phyloP scores from a whole-genome alignment of 2,329 filamentous ascomycete species.

The Sporothrix euskadiensis region DNA sequence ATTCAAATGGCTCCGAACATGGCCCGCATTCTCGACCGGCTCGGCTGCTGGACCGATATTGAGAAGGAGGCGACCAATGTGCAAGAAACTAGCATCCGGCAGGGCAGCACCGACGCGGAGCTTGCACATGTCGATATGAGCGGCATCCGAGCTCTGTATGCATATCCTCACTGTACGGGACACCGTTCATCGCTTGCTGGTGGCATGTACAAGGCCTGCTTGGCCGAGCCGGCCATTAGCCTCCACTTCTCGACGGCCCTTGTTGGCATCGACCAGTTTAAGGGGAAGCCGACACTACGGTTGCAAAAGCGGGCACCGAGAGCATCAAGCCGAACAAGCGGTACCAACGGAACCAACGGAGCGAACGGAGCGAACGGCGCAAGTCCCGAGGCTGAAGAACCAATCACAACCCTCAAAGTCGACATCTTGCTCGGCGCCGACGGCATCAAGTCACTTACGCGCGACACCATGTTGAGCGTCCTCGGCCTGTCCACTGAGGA shows the following conservation, averaged over 20 bases:
- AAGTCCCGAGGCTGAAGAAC: background rate
- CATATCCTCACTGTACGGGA: slow-evolving; percentile 77
- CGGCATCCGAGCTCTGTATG: slow-evolving; percentile 67
- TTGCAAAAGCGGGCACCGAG: slow-evolving; percentile 56
- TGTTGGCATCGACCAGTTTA: slow-evolving; percentile 58
- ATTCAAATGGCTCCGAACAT: slow-evolving; percentile 85
- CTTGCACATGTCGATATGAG: slow-evolving; percentile 69
- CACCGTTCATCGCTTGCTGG: slow-evolving; percentile 72
- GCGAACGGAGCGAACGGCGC: slow-evolving; percentile 48
- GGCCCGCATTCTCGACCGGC: slow-evolving; percentile 69
- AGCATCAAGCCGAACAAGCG: background rate
- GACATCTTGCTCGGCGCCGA: slow-evolving; percentile 57
- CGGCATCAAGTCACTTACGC: slow-evolving; percentile 56
- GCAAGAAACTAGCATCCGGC: slow-evolving; percentile 69
- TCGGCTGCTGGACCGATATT: slow-evolving; percentile 73
- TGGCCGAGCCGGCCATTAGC: slow-evolving; percentile 59
- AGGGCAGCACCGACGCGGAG: slow-evolving; percentile 68
- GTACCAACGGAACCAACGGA: background rate
- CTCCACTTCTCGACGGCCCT: slow-evolving; percentile 67
- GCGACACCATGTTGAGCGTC: slow-evolving; percentile 55
- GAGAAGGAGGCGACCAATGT: slow-evolving; percentile 70
- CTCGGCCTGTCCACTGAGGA: slow-evolving; percentile 56
- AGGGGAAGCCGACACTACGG: slow-evolving; percentile 60
- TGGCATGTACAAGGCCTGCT: slow-evolving; percentile 69
- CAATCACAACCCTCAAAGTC: slow-evolving; percentile 46